Percentiles rank a stretch among this genome's conserved stretches.
These are phyloP conservation scores for Grigorovia transvaalensis DNA, from an alignment of 805 yeast genomes.

Conservation along the genomic window DNA sequence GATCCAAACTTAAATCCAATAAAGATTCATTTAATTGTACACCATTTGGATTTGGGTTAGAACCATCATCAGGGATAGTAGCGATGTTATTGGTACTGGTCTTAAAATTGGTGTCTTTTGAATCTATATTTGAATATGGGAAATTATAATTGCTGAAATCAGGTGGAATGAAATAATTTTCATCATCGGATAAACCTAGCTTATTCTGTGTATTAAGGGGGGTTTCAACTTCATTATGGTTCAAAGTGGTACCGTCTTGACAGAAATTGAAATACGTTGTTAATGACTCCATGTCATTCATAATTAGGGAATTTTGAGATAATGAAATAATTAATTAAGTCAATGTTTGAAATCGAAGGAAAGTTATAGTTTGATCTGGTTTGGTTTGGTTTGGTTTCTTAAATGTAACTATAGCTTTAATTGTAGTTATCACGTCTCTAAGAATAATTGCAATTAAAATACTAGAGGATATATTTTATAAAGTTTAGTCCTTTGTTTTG, in stretches of 20 bases:
- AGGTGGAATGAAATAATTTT: background rate
- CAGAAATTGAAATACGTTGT: background rate
- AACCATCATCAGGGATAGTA: background rate
- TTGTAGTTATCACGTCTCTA: too few relatives aligned
- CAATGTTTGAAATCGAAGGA: background rate
- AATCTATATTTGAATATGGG: background rate
- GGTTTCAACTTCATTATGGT: background rate
- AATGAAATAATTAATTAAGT: background rate
- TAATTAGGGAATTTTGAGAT: background rate
- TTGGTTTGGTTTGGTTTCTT: too few relatives aligned
- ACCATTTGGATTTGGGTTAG: too few relatives aligned
- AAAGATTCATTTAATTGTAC: background rate
- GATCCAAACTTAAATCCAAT: too few relatives aligned
- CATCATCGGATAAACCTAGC: background rate
- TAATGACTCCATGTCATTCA: background rate
- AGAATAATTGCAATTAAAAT: too few relatives aligned
- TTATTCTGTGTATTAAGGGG: background rate
- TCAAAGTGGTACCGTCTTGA: background rate
- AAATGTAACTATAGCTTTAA: too few relatives aligned
- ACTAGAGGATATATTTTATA: too few relatives aligned
- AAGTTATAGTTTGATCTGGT: too few relatives aligned
- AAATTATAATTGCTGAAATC: background rate
- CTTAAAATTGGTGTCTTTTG: background rate
- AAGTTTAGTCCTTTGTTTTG: too few relatives aligned
- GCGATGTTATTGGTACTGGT: background rate